A percentile compares a stretch with the other conserved stretches of the same genome.
Evolutionary conservation across 2,329 filamentous ascomycete species (phyloP).

Genomic region (Diaporthe ilicicola): DNA sequence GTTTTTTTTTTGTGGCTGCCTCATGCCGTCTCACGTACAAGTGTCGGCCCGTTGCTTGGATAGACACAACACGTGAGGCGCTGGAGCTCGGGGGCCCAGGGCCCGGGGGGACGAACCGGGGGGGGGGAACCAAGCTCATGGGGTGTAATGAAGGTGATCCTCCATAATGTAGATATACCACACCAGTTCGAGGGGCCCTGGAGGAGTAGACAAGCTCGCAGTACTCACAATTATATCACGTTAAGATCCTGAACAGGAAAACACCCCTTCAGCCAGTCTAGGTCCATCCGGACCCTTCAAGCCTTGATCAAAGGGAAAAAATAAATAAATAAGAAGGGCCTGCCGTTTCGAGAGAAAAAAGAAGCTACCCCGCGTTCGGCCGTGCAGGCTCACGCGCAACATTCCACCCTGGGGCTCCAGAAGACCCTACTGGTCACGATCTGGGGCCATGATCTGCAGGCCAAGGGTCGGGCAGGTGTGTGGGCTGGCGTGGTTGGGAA

Average conservation of each 20-base stretch:
- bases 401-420: not conserved
- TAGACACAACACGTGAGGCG: not conserved
- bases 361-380: slow-evolving; percentile 6
- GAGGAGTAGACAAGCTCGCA: too few relatives aligned
- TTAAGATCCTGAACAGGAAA: too few relatives aligned
- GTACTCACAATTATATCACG: too few relatives aligned
- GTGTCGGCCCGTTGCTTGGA: slow-evolving; percentile 3
- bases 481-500: slow-evolving; percentile 5
- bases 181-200: too few relatives aligned
- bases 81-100: not conserved
- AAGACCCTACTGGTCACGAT: slow-evolving; percentile 22
- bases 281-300: too few relatives aligned
- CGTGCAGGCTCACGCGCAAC: not conserved
- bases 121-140: too few relatives aligned
- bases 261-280: too few relatives aligned
- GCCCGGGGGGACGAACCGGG: not conserved
- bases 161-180: too few relatives aligned
- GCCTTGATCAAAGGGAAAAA: too few relatives aligned
- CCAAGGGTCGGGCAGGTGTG: not conserved
- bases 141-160: too few relatives aligned
- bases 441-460: slow-evolving; percentile 17
- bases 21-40: slow-evolving; percentile 4
- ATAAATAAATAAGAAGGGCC: not conserved
- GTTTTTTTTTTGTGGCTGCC: not conserved
- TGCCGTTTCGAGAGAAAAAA: not conserved